Base-by-base conservation (phyloP, 2,329 filamentous ascomycete species). In the Scolecobasidium constrictum region DNA sequence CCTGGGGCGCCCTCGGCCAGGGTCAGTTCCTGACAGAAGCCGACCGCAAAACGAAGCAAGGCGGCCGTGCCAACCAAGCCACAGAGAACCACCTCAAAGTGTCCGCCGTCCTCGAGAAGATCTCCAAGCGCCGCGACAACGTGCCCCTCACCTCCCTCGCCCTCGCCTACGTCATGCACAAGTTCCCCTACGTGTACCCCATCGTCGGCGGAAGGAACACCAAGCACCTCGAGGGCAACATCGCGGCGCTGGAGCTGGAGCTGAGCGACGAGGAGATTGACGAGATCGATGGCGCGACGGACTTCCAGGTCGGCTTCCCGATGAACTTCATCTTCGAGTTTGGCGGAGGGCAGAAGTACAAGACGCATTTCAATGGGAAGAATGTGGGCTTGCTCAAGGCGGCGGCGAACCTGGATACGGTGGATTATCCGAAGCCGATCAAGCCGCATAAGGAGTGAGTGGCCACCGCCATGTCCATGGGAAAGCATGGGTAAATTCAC, bases 151-250 rank as follows among this genome's bases (percentile, higher is more conserved):
- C 35, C 16, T 21, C 34, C 21, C 15, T 45, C 19, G 82, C 81
- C 16, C 58, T 88, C 26, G 82, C 83, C 2, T 87, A 87, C 54
- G 75, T 86, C 4, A 69, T 82, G 66, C 69, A 74, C 51, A 86
- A 86, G 62, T 66, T 75, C 1, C 76, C 81, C 0, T 78, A 83
- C 48, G 81, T 87, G 9, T 85, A 84, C 53, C 84, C 83, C 0
- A 77, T 88, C 23, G 68, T 86, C 6, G 83, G 83, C 5, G 79
- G 81, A 0, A 70, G 82, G n/a, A 86, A 79, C 52, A 58, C 84
- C 6, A 76, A 81, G 35, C 82, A 87, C 55, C 62, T 88, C 39
- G 74, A 78, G 73, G 73, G 65, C 13, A 79, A 78, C 51, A 74
- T 81, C 45, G 62, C 71, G 51, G 74, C 72, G 0, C 51, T 81